phyloP scores from a whole-genome alignment of 306 rosid species.

The Quercus suber region DNA sequence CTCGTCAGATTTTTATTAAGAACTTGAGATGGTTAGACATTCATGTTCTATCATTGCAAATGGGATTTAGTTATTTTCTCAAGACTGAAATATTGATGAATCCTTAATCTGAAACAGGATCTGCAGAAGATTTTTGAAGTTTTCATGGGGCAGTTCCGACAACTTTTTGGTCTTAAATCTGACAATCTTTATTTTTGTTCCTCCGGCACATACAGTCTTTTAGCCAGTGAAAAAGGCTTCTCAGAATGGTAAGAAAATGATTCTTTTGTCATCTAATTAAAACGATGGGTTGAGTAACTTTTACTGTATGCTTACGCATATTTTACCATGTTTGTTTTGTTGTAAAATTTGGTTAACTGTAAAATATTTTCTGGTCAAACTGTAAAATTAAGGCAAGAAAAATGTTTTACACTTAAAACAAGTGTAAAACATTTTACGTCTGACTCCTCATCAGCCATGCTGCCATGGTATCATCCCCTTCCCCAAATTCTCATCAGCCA shows the following conservation, averaged over 20 bases:
- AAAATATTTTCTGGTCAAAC: no score
- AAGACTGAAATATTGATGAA: constrained; percentile 17
- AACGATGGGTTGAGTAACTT: not conserved
- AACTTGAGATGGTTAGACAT: not conserved
- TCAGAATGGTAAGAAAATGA: constrained; percentile 64
- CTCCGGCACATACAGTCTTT: constrained; percentile 63
- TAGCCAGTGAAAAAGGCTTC: constrained; percentile 86
- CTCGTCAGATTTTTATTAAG: not conserved
- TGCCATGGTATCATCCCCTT: no score
- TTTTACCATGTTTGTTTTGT: no score
- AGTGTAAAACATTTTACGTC: no score
- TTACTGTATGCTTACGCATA: not conserved
- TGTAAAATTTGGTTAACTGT: no score
- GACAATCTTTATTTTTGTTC: constrained; percentile 53
- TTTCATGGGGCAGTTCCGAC: constrained; percentile 89
- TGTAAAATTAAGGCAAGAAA: no score
- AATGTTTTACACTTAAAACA: no score
- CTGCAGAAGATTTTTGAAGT: constrained; percentile 69
- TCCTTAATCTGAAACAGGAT: constrained; percentile 64
- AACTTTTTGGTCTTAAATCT: constrained; percentile 89
- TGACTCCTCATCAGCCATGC: no score
- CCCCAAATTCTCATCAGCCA: no score
- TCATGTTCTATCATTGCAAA: constrained; percentile 10
- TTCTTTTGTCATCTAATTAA: constrained; percentile 10
- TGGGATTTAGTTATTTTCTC: constrained; percentile 24